Evolutionary conservation across 306 rosid species (phyloP).

Genomic region (Ochetophila trinervis): DNA sequence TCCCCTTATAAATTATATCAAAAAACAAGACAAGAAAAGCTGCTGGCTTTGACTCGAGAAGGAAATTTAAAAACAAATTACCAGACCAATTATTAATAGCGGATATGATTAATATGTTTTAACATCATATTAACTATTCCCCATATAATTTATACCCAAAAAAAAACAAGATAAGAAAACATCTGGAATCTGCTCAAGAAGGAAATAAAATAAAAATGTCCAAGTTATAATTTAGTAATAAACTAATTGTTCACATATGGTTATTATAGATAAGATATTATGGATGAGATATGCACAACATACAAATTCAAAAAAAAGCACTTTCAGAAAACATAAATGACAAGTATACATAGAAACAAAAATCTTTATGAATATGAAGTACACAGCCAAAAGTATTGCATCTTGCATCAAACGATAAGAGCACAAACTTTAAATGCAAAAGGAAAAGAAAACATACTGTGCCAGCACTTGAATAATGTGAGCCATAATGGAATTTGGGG

Average conservation of each 20-base stretch:
- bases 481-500: slow-evolving; percentile 96
- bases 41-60: not conserved
- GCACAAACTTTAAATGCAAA: not conserved
- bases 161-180: not conserved
- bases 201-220: not conserved
- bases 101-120: too few species aligned
- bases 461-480: slow-evolving; percentile 99
- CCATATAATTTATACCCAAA: not conserved
- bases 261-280: too few species aligned
- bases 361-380: not conserved
- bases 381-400: not conserved
- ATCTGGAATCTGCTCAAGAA: not conserved
- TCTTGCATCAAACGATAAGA: not conserved
- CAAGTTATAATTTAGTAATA: not conserved
- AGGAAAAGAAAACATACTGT: slow-evolving; percentile 54
- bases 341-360: not conserved
- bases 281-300: too few species aligned
- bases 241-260: too few species aligned
- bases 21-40: not conserved
- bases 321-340: not conserved
- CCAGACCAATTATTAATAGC: not conserved
- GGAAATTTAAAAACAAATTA: not conserved
- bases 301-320: not conserved
- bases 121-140: not conserved
- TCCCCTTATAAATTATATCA: not conserved